Conservation (phyloP, 1,284 basidiomycete genomes). For the Cutaneotrichosporon cavernicola region DNA sequence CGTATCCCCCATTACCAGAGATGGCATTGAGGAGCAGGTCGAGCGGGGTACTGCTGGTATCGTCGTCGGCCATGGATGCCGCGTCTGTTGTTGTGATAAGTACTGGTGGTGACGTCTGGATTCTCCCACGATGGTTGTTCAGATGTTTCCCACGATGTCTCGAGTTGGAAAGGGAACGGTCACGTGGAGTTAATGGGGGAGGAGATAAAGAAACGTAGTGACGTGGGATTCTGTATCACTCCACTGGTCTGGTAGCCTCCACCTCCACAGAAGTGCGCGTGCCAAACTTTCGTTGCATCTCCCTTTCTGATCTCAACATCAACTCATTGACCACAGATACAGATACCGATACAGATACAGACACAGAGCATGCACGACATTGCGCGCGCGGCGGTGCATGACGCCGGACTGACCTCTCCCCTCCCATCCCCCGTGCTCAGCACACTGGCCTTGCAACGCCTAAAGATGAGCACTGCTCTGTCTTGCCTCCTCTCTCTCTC, state of each 20-base stretch:
- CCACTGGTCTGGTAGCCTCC: not conserved
- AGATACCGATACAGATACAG: too few species aligned
- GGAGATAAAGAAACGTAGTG: not conserved
- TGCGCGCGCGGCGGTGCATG: not conserved
- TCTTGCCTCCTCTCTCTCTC: not conserved
- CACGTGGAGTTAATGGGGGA: not conserved
- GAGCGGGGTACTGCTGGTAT: constrained; percentile 31
- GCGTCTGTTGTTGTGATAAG: constrained; percentile 6
- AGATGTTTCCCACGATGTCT: constrained; percentile 1
- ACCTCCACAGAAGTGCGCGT: not conserved
- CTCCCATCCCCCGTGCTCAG: not conserved
- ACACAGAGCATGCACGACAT: constrained; percentile 12
- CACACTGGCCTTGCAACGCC: not conserved
- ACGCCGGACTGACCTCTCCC: not conserved
- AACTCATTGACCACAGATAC: not conserved
- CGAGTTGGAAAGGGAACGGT: not conserved
- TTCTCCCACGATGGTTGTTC: constrained; percentile 19
- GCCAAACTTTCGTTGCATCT: constrained; percentile 3
- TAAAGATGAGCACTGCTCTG: not conserved
- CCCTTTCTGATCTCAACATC: not conserved
- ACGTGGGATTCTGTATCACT: constrained; percentile 4
- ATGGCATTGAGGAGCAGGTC: constrained; percentile 50
- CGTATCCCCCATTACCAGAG: constrained; percentile 25
- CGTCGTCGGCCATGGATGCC: constrained; percentile 20
- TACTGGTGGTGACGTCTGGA: constrained; percentile 17